Evolutionary conservation across 2,329 filamentous ascomycete species (phyloP), one percentile per base, ranked within the genome.

Genomic region (Paecilomyces variotii): DNA sequence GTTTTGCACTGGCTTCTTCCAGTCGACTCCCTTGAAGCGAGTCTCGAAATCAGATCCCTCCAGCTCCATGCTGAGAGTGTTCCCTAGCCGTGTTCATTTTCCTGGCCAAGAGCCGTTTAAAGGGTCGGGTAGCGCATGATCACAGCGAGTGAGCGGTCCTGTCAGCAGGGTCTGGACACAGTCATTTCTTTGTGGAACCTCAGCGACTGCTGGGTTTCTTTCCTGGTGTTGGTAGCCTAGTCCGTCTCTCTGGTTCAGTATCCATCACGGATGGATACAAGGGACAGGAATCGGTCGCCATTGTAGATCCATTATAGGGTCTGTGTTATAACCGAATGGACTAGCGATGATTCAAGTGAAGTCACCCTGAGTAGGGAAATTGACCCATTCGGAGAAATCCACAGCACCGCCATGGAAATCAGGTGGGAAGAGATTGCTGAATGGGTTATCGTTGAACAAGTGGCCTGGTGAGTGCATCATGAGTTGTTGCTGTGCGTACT

Each of bases 301-400:
- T 45, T 45, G n/a, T 45, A 45, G 39, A 45, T 45, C 34, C 34
- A 12, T 32, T 19, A 32, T 10, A 25, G 11, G 53, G 30, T 54
- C 27, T 30, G 53, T 26, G 19, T 28, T 14, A 34, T 56, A 32
- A 50, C 9, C 50, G 19, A 19, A 56, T 26, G 9, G 19, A 27
- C 19, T 6, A 28, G 61, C 59, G 55, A 67, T 63, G 51, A 55
- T 59, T 65, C 61, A 58, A 62, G 53, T 54, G 19, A 54, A 54
- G n/a, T 54, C 30, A 10, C 58, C 60, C 53, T 60, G 60, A n/a
- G 65, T 59, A 2, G 71, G 63, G 54, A 72, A 75, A 57, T 74
- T 73, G 35, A 74, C 70, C 73, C 73, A 75, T 57, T 75, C 73
- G 0, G 72, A 72, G 50, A 75, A 75, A 57, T 75, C 72, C 68